phyloP scores from a whole-genome alignment of 106 monocot genomes.

The Chionographis japonica region DNA sequence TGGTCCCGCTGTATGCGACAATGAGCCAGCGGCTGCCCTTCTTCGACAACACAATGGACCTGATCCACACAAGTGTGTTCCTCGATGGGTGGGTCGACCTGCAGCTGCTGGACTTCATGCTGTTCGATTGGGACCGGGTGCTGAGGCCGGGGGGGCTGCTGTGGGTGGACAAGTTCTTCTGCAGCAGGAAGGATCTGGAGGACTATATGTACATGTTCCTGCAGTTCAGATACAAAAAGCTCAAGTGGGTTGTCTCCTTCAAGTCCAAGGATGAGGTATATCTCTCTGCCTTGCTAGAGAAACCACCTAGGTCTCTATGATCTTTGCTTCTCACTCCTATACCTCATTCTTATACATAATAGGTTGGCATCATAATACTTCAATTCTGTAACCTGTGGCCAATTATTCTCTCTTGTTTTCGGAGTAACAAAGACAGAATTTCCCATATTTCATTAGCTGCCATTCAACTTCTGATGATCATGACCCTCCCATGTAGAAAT shows the following conservation, averaged over 20 bases:
- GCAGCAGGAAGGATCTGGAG: slow-evolving; percentile 34
- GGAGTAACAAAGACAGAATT: too few species aligned
- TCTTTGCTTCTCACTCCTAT: too few species aligned
- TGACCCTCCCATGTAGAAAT: too few species aligned
- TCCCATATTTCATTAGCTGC: too few species aligned
- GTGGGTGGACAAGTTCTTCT: slow-evolving; percentile 48
- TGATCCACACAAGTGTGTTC: slow-evolving; percentile 63
- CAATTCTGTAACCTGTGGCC: too few species aligned
- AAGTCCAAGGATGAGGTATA: slow-evolving; percentile 39
- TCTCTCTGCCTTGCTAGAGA: slow-evolving; percentile 35
- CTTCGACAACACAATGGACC: slow-evolving; percentile 91
- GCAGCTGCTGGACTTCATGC: slow-evolving; percentile 37
- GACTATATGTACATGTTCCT: slow-evolving; percentile 50
- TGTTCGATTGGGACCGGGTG: slow-evolving; percentile 41
- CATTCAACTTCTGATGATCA: too few species aligned
- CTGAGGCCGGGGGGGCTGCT: slow-evolving; percentile 37
- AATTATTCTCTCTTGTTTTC: too few species aligned
- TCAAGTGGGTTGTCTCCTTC: slow-evolving; percentile 33
- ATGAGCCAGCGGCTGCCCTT: slow-evolving; percentile 68
- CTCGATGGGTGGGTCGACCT: slow-evolving; percentile 43
- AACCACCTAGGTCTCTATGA: slow-evolving; percentile 27
- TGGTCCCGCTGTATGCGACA: slow-evolving; percentile 56
- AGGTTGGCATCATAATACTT: too few species aligned
- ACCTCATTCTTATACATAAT: too few species aligned
- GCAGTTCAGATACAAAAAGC: slow-evolving; percentile 44